A percentile compares a stretch with the other conserved stretches of the same genome.
Conservation (phyloP, 257 asterid species). For the Fraxinus americana region DNA sequence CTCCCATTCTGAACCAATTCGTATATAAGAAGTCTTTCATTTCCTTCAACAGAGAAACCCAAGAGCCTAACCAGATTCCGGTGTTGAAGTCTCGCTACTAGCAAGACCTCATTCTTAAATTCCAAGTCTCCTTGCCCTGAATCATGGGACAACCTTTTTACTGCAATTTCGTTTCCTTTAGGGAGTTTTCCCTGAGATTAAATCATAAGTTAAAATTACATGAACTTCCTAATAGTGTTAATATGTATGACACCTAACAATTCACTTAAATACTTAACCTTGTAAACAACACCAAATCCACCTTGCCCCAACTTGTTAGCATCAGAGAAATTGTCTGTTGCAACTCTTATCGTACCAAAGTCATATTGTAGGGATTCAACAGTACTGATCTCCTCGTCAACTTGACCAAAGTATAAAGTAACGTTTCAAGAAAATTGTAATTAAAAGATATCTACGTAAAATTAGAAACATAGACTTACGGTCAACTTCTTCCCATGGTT, state of each 20-base stretch:
- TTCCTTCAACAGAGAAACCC: not conserved
- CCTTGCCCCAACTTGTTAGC: conserved; percentile 1
- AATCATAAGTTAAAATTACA: not conserved
- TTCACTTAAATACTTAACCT: not conserved
- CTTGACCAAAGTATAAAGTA: not conserved
- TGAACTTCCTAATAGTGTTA: not conserved
- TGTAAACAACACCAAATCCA: conserved; percentile 13
- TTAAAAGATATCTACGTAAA: not conserved
- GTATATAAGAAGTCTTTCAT: conserved; percentile 1
- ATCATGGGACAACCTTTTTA: conserved; percentile 28
- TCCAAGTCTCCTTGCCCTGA: not conserved
- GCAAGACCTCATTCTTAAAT: conserved; percentile 5
- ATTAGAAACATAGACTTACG: not conserved
- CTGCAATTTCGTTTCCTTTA: conserved; percentile 30
- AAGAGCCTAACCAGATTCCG: conserved; percentile 4
- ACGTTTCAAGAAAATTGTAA: not conserved
- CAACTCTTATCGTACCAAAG: not conserved
- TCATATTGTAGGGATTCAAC: not conserved
- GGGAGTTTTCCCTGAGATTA: conserved; percentile 28
- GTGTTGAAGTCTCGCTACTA: conserved; percentile 3
- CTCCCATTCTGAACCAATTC: conserved; percentile 5
- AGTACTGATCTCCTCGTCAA: not conserved
- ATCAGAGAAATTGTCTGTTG: not conserved
- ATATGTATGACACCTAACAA: not conserved
- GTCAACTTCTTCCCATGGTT: not conserved